phyloP scores from a whole-genome alignment of 495 filamentous ascomycete species.

The Mytilinidion resinicola region DNA sequence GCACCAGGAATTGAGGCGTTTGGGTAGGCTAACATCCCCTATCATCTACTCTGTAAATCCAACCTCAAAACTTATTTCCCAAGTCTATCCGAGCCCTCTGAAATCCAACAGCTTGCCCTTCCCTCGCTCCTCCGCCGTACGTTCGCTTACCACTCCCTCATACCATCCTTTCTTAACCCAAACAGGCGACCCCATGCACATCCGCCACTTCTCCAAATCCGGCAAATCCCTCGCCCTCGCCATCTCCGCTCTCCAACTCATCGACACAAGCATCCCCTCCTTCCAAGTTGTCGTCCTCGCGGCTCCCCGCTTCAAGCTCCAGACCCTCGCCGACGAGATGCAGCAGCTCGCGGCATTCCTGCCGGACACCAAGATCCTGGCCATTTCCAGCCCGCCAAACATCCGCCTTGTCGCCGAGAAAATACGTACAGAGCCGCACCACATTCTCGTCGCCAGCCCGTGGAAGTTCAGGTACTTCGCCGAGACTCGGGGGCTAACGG shows the following conservation, averaged over 20 bases:
- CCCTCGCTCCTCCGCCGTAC: background rate
- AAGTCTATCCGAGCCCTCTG: background rate
- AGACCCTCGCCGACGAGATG: background rate
- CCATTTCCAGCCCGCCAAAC: background rate
- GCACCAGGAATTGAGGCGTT: background rate
- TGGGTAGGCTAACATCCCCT: background rate
- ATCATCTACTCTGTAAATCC: background rate
- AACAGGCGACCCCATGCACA: slow-evolving; percentile 1
- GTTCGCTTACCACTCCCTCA: background rate
- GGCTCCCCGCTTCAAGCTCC: background rate
- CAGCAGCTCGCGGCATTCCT: background rate
- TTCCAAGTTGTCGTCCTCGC: background rate
- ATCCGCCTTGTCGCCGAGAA: background rate
- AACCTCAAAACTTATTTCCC: background rate
- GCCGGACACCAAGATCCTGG: background rate
- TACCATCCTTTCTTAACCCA: background rate
- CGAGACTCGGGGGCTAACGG: background rate
- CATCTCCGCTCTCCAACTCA: slow-evolving; percentile 1
- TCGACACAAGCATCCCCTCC: background rate
- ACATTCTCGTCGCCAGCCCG: background rate
- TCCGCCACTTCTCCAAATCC: slow-evolving; percentile 1
- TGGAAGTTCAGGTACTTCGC: background rate
- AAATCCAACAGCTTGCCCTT: slow-evolving; percentile 4
- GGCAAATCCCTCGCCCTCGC: slow-evolving; percentile 2
- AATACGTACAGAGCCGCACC: background rate